A percentile compares a stretch with the other conserved stretches of the same genome.
phyloP scores from a whole-genome alignment of 2,329 filamentous ascomycete genomes.

The Cordyceps farinosa region DNA sequence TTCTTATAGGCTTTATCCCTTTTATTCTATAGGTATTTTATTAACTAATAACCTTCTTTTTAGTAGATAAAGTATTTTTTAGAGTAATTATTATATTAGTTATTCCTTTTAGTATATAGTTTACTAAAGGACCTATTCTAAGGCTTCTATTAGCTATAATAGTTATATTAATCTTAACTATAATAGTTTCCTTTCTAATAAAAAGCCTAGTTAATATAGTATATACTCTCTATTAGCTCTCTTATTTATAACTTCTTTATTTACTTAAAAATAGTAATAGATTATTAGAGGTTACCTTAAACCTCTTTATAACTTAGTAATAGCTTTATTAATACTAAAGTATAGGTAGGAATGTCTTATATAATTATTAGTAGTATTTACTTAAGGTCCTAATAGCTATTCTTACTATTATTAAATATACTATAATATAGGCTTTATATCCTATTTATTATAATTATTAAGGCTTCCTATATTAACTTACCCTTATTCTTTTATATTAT shows the following conservation, averaged over 20 bases:
- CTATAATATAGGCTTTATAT: not conserved
- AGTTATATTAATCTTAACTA: not conserved
- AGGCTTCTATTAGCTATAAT: not conserved
- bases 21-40: not conserved
- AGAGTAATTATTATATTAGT: not conserved
- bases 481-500: too few species aligned
- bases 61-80: not conserved
- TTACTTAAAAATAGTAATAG: not conserved
- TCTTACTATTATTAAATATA: not conserved
- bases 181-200: not conserved
- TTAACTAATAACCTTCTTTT: conserved; percentile 4
- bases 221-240: too few species aligned
- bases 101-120: not conserved
- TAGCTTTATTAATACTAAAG: not conserved
- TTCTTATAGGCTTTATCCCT: not conserved
- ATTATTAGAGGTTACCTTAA: not conserved
- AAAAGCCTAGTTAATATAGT: not conserved
- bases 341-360: not conserved
- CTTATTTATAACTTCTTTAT: not conserved
- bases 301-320: not conserved
- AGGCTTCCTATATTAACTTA: too few species aligned
- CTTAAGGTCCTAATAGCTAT: not conserved
- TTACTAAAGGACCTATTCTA: too few species aligned
- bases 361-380: not conserved
- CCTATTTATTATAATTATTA: not conserved